Evolutionary conservation across 257 asterid species (phyloP).

Genomic region (Echium plantagineum): DNA sequence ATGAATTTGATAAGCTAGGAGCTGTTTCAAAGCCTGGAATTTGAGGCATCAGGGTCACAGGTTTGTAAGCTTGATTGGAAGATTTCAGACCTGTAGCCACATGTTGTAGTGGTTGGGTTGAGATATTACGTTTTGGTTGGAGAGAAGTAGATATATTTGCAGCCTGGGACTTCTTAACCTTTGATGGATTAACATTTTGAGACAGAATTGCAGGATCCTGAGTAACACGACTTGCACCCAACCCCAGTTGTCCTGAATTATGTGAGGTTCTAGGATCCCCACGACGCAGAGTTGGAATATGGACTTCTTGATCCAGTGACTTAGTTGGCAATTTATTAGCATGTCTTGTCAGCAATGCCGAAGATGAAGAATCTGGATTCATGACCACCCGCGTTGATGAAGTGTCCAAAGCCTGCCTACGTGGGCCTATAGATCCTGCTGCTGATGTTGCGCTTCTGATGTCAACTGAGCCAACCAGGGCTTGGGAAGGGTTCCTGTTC

Average conservation of each 20-base stretch:
- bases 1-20: slow-evolving; percentile 25
- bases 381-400: slow-evolving; percentile 30
- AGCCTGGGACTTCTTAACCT: slow-evolving; percentile 23
- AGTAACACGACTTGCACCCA: slow-evolving; percentile 20
- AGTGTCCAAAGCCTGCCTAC: slow-evolving; percentile 23
- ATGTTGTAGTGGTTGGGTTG: slow-evolving; percentile 24
- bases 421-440: slow-evolving; percentile 27
- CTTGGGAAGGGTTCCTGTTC: slow-evolving; percentile 27
- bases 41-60: slow-evolving; percentile 13
- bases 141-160: slow-evolving; percentile 21
- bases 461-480: slow-evolving; percentile 29
- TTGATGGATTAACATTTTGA: slow-evolving; percentile 23
- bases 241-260: slow-evolving; percentile 21
- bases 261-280: slow-evolving; percentile 56
- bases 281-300: slow-evolving; percentile 29
- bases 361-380: slow-evolving; percentile 41
- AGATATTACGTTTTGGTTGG: slow-evolving; percentile 26
- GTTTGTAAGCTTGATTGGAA: slow-evolving; percentile 6
- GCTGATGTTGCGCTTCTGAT: slow-evolving; percentile 32
- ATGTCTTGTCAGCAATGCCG: slow-evolving; percentile 22
- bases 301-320: slow-evolving; percentile 30
- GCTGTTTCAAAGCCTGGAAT: slow-evolving; percentile 23
- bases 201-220: slow-evolving; percentile 30
- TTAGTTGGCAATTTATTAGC: slow-evolving; percentile 23
- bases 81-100: slow-evolving; percentile 24